Percentiles rank a stretch among this genome's conserved stretches.
phyloP scores from a whole-genome alignment of 1,284 basidiomycete genomes.

The Apiotrichum porosum region DNA sequence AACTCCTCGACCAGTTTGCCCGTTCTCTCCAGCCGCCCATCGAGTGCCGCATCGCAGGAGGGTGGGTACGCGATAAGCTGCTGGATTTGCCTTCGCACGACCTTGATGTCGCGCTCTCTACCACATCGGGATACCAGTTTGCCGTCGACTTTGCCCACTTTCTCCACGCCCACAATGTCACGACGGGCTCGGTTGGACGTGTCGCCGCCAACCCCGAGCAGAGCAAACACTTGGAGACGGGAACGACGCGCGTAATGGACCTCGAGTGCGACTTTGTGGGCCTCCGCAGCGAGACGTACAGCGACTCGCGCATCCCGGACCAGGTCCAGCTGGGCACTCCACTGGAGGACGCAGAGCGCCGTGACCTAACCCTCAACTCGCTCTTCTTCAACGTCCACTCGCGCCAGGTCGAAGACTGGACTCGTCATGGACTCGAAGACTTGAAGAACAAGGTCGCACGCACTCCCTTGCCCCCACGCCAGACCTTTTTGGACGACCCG shows the following conservation, averaged over 20 bases:
- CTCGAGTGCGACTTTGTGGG: conserved; percentile 93
- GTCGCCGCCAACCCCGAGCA: conserved; percentile 95
- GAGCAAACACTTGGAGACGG: conserved; percentile 97
- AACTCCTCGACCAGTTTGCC: conserved; percentile 42
- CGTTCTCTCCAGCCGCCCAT: conserved; percentile 44
- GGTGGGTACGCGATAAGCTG: conserved; percentile 98
- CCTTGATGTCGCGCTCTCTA: conserved; percentile 85
- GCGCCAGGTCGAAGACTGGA: conserved; percentile 81
- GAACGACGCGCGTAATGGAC: conserved; percentile 76
- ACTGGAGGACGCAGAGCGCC: conserved; percentile 78
- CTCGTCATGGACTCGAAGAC: conserved; percentile 78
- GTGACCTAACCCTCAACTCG: conserved; percentile 94
- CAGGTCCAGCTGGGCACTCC: conserved; percentile 87
- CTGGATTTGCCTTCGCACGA: conserved; percentile 80
- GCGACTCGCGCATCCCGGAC: conserved; percentile 82
- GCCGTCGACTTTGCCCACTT: conserved; percentile 73
- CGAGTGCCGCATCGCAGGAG: conserved; percentile 82
- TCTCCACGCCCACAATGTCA: conserved; percentile 55
- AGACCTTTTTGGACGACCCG: conserved; percentile 94
- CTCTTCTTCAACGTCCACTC: conserved; percentile 96
- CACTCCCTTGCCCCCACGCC: conserved; percentile 77
- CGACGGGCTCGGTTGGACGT: conserved; percentile 62
- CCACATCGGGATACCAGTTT: conserved; percentile 87
- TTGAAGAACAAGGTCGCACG: conserved; percentile 73
- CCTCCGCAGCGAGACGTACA: conserved; percentile 86